Conservation (phyloP, 139 green algal genomes). For the Chlamydomonas incerta region DNA sequence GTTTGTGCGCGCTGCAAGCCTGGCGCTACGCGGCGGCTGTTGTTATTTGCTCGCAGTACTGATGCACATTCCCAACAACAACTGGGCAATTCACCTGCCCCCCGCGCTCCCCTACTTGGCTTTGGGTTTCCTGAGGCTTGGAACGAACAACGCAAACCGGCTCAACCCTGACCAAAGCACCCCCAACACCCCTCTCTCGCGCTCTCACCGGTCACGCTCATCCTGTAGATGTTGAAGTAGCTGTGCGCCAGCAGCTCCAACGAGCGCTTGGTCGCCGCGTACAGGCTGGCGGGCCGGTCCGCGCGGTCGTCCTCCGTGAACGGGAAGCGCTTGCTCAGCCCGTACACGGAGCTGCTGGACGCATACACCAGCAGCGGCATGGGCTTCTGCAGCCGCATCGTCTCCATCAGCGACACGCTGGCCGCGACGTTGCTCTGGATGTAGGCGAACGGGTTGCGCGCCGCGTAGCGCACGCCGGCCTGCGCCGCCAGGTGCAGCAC, state of each 20-base stretch:
- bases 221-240: constrained; percentile 82
- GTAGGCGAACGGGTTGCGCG: constrained; percentile 79
- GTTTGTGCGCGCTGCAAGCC: too few relatives aligned
- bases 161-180: not conserved
- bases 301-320: constrained; percentile 68
- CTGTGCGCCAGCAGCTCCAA: constrained; percentile 80
- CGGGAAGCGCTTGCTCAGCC: constrained; percentile 70
- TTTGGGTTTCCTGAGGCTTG: too few relatives aligned
- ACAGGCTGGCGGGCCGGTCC: constrained; percentile 75
- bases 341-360: constrained; percentile 82
- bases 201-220: constrained; percentile 69
- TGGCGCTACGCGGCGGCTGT: too few relatives aligned
- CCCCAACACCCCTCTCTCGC: too few relatives aligned
- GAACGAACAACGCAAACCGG: too few relatives aligned
- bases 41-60: too few relatives aligned
- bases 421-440: constrained; percentile 80
- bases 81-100: too few relatives aligned
- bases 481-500: constrained; percentile 87
- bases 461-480: constrained; percentile 83
- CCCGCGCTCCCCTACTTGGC: too few relatives aligned
- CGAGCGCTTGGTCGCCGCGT: constrained; percentile 82
- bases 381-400: constrained; percentile 54
- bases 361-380: constrained; percentile 81
- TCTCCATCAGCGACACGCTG: constrained; percentile 78
- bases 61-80: too few relatives aligned